Conservation (phyloP, 352 stramenopile genomes). For the Halophytophthora polymorphica region DNA sequence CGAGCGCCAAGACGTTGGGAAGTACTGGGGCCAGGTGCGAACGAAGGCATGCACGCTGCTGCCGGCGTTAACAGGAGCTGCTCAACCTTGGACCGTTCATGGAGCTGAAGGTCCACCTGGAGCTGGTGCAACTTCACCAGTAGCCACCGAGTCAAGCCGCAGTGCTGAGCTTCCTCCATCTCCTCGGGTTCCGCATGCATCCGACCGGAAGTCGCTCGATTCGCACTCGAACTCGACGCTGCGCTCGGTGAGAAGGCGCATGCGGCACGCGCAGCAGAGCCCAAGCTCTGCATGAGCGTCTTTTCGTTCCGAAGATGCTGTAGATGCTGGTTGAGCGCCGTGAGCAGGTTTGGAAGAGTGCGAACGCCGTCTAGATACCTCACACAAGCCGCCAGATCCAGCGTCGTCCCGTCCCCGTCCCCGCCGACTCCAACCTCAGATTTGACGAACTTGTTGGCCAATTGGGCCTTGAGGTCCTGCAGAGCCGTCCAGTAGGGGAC, state of each 20-base stretch:
- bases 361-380: conserved; percentile 11
- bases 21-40: conserved; percentile 3
- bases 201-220: no score
- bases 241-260: conserved; percentile 25
- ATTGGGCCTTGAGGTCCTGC: conserved; percentile 29
- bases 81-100: conserved; percentile 24
- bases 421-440: no score
- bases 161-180: conserved; percentile 16
- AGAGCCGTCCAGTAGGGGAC: conserved; percentile 46
- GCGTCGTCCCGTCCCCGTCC: no score
- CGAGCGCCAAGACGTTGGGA: no score
- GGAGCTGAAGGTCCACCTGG: conserved; percentile 30
- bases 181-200: background rate
- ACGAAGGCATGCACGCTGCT: conserved; percentile 4
- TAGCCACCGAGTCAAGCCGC: conserved; percentile 29
- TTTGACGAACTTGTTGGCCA: conserved; percentile 17
- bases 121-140: conserved; percentile 36
- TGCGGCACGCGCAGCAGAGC: conserved; percentile 1
- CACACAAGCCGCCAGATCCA: conserved; percentile 11
- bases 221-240: background rate
- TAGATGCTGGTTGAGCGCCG: conserved; percentile 15
- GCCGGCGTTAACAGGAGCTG: conserved; percentile 19
- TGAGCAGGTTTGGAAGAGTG: conserved; percentile 7
- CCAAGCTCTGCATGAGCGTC: conserved; percentile 25
- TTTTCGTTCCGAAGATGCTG: conserved; percentile 35